Conservation (phyloP, 2,329 filamentous ascomycete species). For the Albophoma yamanashiensis region DNA sequence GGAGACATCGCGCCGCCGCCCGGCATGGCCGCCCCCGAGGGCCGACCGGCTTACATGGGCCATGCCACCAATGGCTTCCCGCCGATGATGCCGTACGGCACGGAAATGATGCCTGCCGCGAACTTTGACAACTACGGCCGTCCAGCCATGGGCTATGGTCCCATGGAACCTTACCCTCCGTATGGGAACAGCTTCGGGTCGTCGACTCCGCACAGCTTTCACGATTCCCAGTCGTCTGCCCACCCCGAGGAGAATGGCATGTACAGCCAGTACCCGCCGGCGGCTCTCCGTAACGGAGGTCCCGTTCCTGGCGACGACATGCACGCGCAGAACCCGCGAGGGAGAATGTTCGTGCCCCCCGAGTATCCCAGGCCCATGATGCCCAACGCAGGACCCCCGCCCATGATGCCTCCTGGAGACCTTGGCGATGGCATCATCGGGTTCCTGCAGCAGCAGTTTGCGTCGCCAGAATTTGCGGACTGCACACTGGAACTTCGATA, state of each 20-base stretch:
- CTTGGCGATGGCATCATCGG: conserved; percentile 25
- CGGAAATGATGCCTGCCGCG: conserved; percentile 22
- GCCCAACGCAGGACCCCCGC: conserved; percentile 16
- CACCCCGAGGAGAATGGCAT: conserved; percentile 34
- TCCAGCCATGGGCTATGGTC: conserved; percentile 22
- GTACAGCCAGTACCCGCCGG: conserved; percentile 27
- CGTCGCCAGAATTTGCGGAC: conserved; percentile 24
- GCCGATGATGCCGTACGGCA: conserved; percentile 24
- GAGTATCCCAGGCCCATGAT: conserved; percentile 21
- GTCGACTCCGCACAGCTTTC: conserved; percentile 49
- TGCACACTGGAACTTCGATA: conserved; percentile 36
- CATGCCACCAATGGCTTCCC: conserved; percentile 23
- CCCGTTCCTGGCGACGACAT: conserved; percentile 18
- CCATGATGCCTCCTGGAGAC: conserved; percentile 16
- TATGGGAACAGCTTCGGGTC: conserved; percentile 35
- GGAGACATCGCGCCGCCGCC: conserved; percentile 38
- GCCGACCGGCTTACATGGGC: conserved; percentile 21
- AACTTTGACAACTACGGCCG: conserved; percentile 27
- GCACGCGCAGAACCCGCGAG: conserved; percentile 15
- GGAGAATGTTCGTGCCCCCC: conserved; percentile 18
- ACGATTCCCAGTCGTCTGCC: conserved; percentile 47
- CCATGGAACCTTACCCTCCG: conserved; percentile 21
- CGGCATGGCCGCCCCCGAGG: conserved; percentile 25
- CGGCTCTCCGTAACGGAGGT: conserved; percentile 26
- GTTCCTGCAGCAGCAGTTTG: conserved; percentile 27